phyloP scores from a whole-genome alignment of 2,329 filamentous ascomycete species.

The Alternaria sp. region DNA sequence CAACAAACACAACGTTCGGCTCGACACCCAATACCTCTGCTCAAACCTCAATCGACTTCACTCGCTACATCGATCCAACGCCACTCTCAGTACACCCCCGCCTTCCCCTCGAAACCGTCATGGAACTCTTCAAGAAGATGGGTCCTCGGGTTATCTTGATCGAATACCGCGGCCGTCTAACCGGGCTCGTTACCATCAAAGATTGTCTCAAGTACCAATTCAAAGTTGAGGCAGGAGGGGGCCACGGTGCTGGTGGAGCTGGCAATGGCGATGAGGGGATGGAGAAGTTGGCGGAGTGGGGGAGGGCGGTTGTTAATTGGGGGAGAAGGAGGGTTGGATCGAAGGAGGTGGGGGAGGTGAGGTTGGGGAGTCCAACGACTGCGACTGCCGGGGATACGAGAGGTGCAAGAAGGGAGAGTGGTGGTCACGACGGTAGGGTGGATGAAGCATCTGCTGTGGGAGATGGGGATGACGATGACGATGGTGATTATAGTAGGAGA shows the following conservation, averaged over 20 bases:
- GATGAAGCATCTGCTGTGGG: conserved; percentile 20
- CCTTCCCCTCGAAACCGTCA: conserved; percentile 91
- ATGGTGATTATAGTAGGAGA: conserved; percentile 6
- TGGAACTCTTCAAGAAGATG: conserved; percentile 99
- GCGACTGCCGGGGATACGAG: conserved; percentile 3
- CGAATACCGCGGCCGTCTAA: conserved; percentile 84
- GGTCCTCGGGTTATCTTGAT: conserved; percentile 92
- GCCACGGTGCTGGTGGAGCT: conserved; percentile 12
- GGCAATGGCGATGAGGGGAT: conserved; percentile 39
- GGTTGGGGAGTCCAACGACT: conserved; percentile 37
- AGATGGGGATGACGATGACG: conserved; percentile 22
- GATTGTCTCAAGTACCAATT: conserved; percentile 98
- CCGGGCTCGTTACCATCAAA: conserved; percentile 91
- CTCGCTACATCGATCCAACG: conserved; percentile 85
- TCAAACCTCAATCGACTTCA: conserved; percentile 74
- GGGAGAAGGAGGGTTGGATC: conserved; percentile 33
- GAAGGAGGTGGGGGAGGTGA: conserved; percentile 34
- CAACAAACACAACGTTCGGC: conserved; percentile 63
- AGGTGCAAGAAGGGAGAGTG: conserved; percentile 13
- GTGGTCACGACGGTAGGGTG: neutral
- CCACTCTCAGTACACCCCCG: conserved; percentile 91
- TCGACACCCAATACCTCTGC: conserved; percentile 65
- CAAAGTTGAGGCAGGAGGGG: conserved; percentile 76
- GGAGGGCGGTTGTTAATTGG: conserved; percentile 32
- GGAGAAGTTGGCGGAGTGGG: conserved; percentile 39